Conservation (phyloP, 805 yeast species). For the Phaffomyces opuntiae region DNA sequence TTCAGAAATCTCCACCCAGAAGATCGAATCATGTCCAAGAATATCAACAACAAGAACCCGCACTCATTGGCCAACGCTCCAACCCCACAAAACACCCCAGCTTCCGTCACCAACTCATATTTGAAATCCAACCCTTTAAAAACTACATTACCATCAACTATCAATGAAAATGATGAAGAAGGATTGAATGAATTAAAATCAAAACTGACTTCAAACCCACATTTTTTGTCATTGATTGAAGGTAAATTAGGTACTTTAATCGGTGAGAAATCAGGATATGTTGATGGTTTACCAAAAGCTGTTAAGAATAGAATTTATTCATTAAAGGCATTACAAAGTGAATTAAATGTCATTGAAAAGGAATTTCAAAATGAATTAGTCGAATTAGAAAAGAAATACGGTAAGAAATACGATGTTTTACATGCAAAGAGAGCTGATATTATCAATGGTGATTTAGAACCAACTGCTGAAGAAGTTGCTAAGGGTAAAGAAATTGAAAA, state of each 20-base stretch:
- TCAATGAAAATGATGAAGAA: constrained; percentile 58
- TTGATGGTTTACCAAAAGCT: constrained; percentile 61
- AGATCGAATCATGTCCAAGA: constrained; percentile 55
- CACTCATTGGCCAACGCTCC: constrained; percentile 89
- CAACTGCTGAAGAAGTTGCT: constrained; percentile 69
- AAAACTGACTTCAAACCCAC: constrained; percentile 70
- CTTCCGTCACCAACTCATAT: constrained; percentile 72
- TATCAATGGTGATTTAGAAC: constrained; percentile 67
- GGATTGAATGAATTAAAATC: constrained; percentile 22
- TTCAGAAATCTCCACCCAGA: constrained; percentile 18
- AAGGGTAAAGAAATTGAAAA: constrained; percentile 69
- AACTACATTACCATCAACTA: constrained; percentile 56
- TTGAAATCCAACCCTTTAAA: constrained; percentile 46
- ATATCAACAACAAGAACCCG: constrained; percentile 66
- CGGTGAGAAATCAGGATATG: constrained; percentile 84
- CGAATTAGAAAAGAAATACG: constrained; percentile 77
- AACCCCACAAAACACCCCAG: constrained; percentile 97
- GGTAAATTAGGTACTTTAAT: constrained; percentile 79
- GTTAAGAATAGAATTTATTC: constrained; percentile 77
- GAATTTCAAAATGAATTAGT: constrained; percentile 87
- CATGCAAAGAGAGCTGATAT: constrained; percentile 67
- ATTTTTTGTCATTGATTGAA: constrained; percentile 78
- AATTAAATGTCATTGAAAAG: constrained; percentile 77
- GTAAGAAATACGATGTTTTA: constrained; percentile 65
- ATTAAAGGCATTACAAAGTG: constrained; percentile 72